Conservation (phyloP, 2,329 filamentous ascomycete genomes). For the Fusarium sp. region DNA sequence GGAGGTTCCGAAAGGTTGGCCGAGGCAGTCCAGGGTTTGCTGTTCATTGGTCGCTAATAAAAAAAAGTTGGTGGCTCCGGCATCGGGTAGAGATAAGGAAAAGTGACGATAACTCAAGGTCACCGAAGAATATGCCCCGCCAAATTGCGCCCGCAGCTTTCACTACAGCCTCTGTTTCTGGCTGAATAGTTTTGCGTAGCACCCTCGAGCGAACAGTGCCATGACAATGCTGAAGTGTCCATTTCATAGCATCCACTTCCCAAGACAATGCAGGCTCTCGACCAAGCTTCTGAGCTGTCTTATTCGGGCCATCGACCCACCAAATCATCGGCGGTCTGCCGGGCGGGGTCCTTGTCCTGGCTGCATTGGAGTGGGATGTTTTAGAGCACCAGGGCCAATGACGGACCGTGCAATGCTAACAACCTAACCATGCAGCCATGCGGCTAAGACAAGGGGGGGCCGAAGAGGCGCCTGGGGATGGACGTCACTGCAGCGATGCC, state of each 20-base stretch:
- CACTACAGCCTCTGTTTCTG: conserved; percentile 15
- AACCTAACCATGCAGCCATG: conserved; percentile 27
- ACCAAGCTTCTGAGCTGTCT: conserved; percentile 37
- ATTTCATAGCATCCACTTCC: conserved; percentile 13
- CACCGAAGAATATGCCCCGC: conserved; percentile 21
- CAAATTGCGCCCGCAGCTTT: conserved; percentile 21
- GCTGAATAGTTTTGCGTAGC: neutral
- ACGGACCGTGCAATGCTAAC: conserved; percentile 37
- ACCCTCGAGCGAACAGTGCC: neutral
- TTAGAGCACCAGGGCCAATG: conserved; percentile 33
- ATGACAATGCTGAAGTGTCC: conserved; percentile 6
- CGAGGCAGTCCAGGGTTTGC: neutral
- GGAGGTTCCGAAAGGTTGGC: conserved; percentile 3
- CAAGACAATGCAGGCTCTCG: conserved; percentile 28
- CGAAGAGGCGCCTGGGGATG: conserved; percentile 24
- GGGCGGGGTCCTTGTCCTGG: conserved; percentile 26
- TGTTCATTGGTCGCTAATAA: neutral
- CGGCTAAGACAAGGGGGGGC: conserved; percentile 40
- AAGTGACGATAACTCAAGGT: conserved; percentile 31
- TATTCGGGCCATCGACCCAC: conserved; percentile 32
- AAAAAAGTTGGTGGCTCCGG: conserved; percentile 22
- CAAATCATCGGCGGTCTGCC: conserved; percentile 23
- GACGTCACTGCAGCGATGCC: conserved; percentile 40
- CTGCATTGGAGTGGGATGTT: conserved; percentile 34
- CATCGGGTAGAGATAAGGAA: conserved; percentile 39